Conservation (phyloP, 768 basidiomycete genomes). For the Pluteus cervinus region DNA sequence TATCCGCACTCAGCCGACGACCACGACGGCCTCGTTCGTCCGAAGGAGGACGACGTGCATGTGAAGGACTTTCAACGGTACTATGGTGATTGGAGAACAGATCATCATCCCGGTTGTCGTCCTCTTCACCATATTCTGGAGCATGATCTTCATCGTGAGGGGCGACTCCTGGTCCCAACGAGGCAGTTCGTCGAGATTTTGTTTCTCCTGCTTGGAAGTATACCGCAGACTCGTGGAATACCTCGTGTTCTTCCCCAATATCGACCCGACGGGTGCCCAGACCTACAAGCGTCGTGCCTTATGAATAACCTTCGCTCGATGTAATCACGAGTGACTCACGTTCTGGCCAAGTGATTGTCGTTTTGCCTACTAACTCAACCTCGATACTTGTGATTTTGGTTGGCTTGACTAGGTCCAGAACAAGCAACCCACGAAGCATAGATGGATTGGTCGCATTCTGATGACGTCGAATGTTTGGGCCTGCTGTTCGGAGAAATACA, state of each 20-base stretch:
- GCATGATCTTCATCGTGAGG: conserved; percentile 23
- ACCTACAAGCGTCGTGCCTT: conserved; percentile 29
- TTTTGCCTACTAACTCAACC: conserved; percentile 68
- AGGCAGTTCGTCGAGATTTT: conserved; percentile 27
- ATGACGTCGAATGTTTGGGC: conserved; percentile 24
- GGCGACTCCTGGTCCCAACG: conserved; percentile 43
- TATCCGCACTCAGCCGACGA: conserved; percentile 29
- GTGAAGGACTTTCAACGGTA: not conserved
- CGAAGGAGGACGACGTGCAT: conserved; percentile 4
- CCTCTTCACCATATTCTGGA: conserved; percentile 21
- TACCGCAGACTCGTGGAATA: conserved; percentile 65
- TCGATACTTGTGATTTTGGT: conserved; percentile 84
- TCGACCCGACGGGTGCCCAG: conserved; percentile 72
- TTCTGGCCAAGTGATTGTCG: conserved; percentile 78
- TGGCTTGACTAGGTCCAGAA: conserved; percentile 57
- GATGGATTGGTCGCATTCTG: conserved; percentile 33
- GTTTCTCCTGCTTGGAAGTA: conserved; percentile 62
- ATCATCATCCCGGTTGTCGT: conserved; percentile 6
- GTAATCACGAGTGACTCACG: conserved; percentile 38
- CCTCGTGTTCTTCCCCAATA: conserved; percentile 68
- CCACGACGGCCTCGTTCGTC: conserved; percentile 6
- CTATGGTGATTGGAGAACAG: conserved; percentile 1
- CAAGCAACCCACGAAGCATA: conserved; percentile 59
- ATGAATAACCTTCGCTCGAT: conserved; percentile 2
- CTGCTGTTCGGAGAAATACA: conserved; percentile 57